Base-by-base conservation (phyloP, 495 filamentous ascomycete species). In the Neurospora sp. region DNA sequence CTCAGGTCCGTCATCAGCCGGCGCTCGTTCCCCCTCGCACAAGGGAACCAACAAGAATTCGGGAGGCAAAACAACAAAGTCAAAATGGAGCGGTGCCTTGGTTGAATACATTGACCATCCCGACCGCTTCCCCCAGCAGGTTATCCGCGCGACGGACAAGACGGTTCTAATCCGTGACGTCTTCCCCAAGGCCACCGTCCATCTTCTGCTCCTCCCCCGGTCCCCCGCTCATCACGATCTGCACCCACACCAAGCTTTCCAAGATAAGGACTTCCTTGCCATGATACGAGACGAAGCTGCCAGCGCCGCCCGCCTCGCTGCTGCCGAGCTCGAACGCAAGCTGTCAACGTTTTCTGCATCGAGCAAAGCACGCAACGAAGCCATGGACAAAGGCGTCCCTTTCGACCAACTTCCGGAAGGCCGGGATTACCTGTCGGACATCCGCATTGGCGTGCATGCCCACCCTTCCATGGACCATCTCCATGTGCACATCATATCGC, bases 401-500 rank as follows among this genome's bases (percentile, higher is more conserved):
- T 74, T 78, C 4, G 83, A 85, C 31, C 79, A 85, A 40, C 81
- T 93, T 20, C 93, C 94, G 0, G 73, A 77, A 0, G 94, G 94
- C 1, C 83, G 94, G 22, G 89, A 97, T 78, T 99, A 93, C 92
- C 83, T 86, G 45, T 79, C 80, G n/a, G 93, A 96, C 37, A 85
- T 98, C 71, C 86, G 89, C 53, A 86, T 89, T 18, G 96, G 96
- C 27, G 84, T 97, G 0, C 96, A 99, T 82, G 91, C 92, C 3
- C 86, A 89, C 71, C 96, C 96, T n/a, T 92, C 88, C 22, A 97
- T 99, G 96, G 90, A 89, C 71, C 93, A 98, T 81, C 80, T 99
- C 71, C 96, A 99, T 80, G 85, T 99, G 20, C 96, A 99, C 81
- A 88, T 99, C 42, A 79, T 99, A 39, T 90, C 90, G 20, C 81